Evolutionary conservation across 345 rosid genomes (phyloP).

Genomic region (Lepidium africanum): DNA sequence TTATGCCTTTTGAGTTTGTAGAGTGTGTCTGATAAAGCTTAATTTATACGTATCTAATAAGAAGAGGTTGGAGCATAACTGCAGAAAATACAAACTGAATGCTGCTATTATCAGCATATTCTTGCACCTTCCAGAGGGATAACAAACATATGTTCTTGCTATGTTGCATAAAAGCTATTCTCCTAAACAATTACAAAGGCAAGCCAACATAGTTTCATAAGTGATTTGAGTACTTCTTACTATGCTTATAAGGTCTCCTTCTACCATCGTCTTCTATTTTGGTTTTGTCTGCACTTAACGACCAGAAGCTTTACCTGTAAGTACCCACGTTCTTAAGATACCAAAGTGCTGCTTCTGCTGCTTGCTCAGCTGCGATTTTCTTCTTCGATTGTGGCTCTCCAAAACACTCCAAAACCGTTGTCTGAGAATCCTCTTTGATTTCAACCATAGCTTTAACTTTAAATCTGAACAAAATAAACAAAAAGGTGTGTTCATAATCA

Average conservation of each 20-base stretch:
- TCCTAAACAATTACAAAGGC: neutral
- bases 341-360: slow-evolving; percentile 72
- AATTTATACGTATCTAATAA: neutral
- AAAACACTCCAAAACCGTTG: slow-evolving; percentile 37
- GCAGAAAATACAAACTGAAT: slow-evolving; percentile 27
- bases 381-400: slow-evolving; percentile 36
- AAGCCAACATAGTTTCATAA: neutral
- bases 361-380: slow-evolving; percentile 54
- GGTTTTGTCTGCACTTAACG: neutral
- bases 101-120: slow-evolving; percentile 20
- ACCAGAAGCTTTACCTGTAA: slow-evolving; percentile 2
- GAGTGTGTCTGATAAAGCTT: neutral
- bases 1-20: neutral
- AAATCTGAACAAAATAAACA: slow-evolving; percentile 30
- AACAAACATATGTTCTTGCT: too few species aligned
- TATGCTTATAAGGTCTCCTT: too few species aligned
- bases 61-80: slow-evolving; percentile 60
- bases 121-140: slow-evolving; percentile 23
- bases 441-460: slow-evolving; percentile 34
- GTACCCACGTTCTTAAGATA: slow-evolving; percentile 40
- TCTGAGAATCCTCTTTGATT: slow-evolving; percentile 19
- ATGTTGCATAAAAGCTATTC: neutral
- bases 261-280: neutral
- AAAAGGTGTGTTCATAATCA: neutral
- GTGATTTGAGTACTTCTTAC: neutral